These are phyloP conservation scores for Cyclospora cayetanensis DNA, from an alignment of 169 alveolate species.

Conservation along the genomic window DNA sequence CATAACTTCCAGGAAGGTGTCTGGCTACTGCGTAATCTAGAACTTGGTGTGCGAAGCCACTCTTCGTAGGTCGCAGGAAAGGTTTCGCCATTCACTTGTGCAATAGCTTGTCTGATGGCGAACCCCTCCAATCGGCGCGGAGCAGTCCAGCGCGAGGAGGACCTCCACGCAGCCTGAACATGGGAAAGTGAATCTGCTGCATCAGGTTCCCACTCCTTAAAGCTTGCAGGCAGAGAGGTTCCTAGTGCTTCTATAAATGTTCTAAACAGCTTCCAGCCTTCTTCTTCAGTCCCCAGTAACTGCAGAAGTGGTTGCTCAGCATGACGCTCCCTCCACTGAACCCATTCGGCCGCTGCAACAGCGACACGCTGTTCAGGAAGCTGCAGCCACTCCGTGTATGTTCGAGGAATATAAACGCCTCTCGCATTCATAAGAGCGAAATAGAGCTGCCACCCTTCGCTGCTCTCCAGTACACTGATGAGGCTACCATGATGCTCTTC, in stretches of 20 bases:
- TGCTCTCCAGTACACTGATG: conserved; percentile 27
- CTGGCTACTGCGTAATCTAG: conserved; percentile 16
- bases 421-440: conserved; percentile 41
- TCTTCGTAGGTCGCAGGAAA: conserved; percentile 62
- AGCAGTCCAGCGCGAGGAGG: neutral
- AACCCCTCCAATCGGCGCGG: conserved; percentile 26
- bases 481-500: conserved; percentile 66
- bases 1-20: conserved; percentile 51
- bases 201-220: conserved; percentile 25
- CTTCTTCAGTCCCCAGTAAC: conserved; percentile 42
- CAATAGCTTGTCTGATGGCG: conserved; percentile 25
- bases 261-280: conserved; percentile 63
- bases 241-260: conserved; percentile 25
- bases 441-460: conserved; percentile 60
- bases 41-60: conserved; percentile 59
- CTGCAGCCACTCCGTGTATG: conserved; percentile 68
- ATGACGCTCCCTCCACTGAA: conserved; percentile 62
- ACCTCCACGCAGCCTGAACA: neutral
- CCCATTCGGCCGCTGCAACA: conserved; percentile 58
- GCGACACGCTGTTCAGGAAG: conserved; percentile 63
- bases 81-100: conserved; percentile 15
- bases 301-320: conserved; percentile 1
- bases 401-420: conserved; percentile 52
- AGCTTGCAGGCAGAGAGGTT: neutral
- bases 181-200: conserved; percentile 33